phyloP scores from a whole-genome alignment of 169 alveolate genomes.

The Toxoplasma gondii region DNA sequence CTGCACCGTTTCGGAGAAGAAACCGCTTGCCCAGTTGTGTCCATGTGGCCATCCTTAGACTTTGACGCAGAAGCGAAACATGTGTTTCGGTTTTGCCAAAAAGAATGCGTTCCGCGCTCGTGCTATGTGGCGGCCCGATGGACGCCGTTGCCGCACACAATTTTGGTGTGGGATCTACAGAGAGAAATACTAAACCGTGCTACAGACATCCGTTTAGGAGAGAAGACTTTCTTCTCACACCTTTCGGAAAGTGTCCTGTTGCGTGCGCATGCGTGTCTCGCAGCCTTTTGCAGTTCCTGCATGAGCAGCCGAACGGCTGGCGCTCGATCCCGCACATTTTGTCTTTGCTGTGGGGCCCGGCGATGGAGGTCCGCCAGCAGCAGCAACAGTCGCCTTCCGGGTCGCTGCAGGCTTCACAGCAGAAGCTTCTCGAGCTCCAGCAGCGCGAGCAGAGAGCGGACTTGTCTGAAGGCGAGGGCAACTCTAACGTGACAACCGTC shows the following conservation, averaged over 20 bases:
- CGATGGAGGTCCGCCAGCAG: conserved; percentile 72
- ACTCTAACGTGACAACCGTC: conserved; percentile 41
- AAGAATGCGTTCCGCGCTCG: too few species aligned
- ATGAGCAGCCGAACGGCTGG: conserved; percentile 67
- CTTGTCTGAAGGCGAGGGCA: background rate
- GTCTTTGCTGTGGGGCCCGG: conserved; percentile 70
- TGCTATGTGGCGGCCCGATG: too few species aligned
- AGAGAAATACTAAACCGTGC: too few species aligned
- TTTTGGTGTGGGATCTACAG: too few species aligned
- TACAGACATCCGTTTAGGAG: too few species aligned
- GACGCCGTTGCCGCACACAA: too few species aligned
- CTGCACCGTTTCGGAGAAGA: too few species aligned
- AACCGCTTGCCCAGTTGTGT: too few species aligned
- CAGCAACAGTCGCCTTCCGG: conserved; percentile 28
- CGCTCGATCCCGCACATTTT: conserved; percentile 60
- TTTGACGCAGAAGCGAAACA: too few species aligned
- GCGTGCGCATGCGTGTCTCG: background rate
- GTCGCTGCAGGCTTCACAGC: conserved; percentile 37
- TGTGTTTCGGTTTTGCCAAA: too few species aligned
- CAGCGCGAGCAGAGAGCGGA: conserved; percentile 30
- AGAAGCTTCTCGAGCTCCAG: background rate
- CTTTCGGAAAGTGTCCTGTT: background rate
- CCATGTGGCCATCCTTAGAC: too few species aligned
- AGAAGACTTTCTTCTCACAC: too few species aligned
- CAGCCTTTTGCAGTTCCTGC: conserved; percentile 64